Conservation (phyloP, 257 asterid species). For the Leptodermis oblonga region DNA sequence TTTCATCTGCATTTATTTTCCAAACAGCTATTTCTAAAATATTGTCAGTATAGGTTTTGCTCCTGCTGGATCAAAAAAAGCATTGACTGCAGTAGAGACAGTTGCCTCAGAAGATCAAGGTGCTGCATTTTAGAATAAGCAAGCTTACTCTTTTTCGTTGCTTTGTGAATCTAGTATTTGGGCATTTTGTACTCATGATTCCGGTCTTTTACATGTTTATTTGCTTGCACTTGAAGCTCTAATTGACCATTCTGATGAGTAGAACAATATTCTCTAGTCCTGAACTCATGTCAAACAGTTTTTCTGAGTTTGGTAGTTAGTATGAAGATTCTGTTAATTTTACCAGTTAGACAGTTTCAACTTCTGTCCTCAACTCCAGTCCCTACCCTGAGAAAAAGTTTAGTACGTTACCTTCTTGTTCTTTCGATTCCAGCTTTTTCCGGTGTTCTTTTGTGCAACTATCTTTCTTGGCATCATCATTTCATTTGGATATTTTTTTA, state of each 20-base stretch:
- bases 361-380: neutral
- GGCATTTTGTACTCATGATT: no score
- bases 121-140: conserved; percentile 18
- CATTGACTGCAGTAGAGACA: conserved; percentile 35
- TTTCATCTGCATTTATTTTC: conserved; percentile 13
- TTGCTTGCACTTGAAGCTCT: conserved; percentile 1
- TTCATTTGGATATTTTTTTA: neutral
- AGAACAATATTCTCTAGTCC: neutral
- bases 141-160: neutral
- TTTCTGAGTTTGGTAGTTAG: neutral
- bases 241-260: neutral
- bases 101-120: conserved; percentile 53
- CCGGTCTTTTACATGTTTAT: neutral
- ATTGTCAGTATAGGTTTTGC: conserved; percentile 56
- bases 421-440: neutral
- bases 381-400: neutral
- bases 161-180: neutral
- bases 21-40: conserved; percentile 22
- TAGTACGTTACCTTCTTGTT: neutral
- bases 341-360: neutral
- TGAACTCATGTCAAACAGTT: neutral
- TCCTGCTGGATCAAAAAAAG: conserved; percentile 47
- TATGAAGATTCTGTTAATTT: neutral
- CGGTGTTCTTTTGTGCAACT: neutral
- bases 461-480: neutral